A percentile compares a stretch with the other conserved stretches of the same genome.
Conservation (phyloP, 1,139 yeast genomes). For the Martiniozyma asiatica region DNA sequence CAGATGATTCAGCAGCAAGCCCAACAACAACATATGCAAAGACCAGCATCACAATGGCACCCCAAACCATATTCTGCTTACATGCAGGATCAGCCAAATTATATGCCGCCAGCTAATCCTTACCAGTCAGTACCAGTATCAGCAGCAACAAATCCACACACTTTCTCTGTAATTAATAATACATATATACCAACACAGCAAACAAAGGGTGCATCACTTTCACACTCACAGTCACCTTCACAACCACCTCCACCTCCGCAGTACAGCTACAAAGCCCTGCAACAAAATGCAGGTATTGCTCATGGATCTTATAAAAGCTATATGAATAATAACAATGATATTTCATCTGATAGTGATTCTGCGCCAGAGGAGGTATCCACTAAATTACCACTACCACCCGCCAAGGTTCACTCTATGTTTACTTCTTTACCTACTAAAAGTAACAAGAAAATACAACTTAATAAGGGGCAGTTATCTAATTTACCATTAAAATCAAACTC, state of each 20-base stretch:
- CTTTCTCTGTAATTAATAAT: no score
- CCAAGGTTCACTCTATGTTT: not conserved
- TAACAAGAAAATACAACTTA: not conserved
- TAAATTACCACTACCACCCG: conserved; percentile 3
- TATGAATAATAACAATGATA: not conserved
- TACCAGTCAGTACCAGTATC: no score
- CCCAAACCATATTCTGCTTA: conserved; percentile 4
- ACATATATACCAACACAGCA: not conserved
- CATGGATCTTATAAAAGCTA: no score
- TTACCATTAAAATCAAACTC: not conserved
- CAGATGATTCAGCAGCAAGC: conserved; percentile 2
- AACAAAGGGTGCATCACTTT: no score
- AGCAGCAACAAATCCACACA: no score
- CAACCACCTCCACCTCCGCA: no score
- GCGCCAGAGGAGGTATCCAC: conserved; percentile 3
- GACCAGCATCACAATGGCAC: conserved; percentile 4
- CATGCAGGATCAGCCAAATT: not conserved
- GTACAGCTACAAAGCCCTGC: no score
- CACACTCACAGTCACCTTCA: no score
- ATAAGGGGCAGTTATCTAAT: no score
- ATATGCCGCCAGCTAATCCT: no score
- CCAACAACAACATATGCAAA: conserved; percentile 1
- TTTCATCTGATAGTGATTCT: conserved; percentile 12
- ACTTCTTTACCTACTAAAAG: not conserved
- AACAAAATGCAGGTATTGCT: no score